Evolutionary conservation across 305 asterid genomes (phyloP).

Genomic region (Ilex paraguariensis): DNA sequence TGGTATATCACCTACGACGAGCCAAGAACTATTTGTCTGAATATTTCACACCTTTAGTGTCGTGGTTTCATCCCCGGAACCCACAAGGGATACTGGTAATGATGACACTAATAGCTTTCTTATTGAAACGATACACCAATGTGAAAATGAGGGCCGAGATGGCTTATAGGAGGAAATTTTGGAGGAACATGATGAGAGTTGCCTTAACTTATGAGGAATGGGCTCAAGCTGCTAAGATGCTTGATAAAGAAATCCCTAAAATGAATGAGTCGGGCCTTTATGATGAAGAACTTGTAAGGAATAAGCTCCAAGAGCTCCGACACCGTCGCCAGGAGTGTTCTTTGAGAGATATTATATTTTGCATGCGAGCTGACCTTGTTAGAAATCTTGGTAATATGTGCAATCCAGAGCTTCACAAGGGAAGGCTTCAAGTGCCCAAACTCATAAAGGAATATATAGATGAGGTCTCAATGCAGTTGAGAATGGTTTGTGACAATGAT

Average conservation of each 20-base stretch:
- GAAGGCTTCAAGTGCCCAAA: conserved; percentile 78
- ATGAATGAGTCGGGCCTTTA: conserved; percentile 69
- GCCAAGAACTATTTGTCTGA: conserved; percentile 29
- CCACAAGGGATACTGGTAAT: conserved; percentile 86
- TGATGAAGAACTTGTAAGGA: conserved; percentile 82
- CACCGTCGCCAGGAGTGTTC: conserved; percentile 87
- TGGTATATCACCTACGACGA: conserved; percentile 36
- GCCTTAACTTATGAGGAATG: conserved; percentile 90
- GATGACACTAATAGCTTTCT: conserved; percentile 70
- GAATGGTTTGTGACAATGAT: conserved; percentile 86
- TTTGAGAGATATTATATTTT: conserved; percentile 75
- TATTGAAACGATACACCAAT: conserved; percentile 68
- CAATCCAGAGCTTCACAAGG: conserved; percentile 90
- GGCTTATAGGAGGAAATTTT: conserved; percentile 89
- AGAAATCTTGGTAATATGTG: conserved; percentile 95
- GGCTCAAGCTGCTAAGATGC: conserved; percentile 95
- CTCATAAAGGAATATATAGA: conserved; percentile 87
- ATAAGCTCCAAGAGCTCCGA: conserved; percentile 76
- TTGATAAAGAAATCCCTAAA: conserved; percentile 64
- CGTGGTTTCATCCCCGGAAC: conserved; percentile 84
- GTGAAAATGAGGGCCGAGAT: conserved; percentile 74
- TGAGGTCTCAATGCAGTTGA: conserved; percentile 80
- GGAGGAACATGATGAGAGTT: conserved; percentile 91
- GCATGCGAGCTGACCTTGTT: conserved; percentile 87
- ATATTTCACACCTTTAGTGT: conserved; percentile 51